Percentiles rank a stretch among this genome's conserved stretches.
phyloP scores from a whole-genome alignment of 2,329 filamentous ascomycete genomes.

The Colletotrichum chlorophyti region DNA sequence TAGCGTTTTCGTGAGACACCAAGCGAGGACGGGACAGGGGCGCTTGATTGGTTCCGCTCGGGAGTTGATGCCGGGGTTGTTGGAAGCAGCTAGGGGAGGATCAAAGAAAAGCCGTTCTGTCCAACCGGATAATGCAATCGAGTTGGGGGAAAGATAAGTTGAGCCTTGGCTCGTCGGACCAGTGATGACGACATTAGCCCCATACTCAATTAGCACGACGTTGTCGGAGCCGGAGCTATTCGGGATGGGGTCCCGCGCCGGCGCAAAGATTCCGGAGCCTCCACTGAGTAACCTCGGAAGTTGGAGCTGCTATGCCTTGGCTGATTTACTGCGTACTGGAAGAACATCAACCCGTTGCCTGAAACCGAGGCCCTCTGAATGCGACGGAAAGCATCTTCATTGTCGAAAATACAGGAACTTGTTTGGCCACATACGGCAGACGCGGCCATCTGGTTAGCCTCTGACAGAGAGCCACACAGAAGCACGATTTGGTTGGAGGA shows the following conservation, averaged over 20 bases:
- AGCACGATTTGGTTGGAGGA: not conserved
- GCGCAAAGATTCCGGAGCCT: not conserved
- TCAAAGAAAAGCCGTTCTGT: not conserved
- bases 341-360: too few relatives aligned
- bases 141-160: not conserved
- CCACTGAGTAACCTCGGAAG: not conserved
- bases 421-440: not conserved
- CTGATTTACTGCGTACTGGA: too few relatives aligned
- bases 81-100: not conserved
- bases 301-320: not conserved
- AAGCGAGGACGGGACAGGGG: not conserved
- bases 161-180: not conserved
- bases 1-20: not conserved
- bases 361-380: not conserved
- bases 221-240: not conserved
- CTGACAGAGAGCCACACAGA: not conserved
- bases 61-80: not conserved
- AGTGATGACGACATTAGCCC: conserved; percentile 2
- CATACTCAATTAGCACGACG: not conserved
- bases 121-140: not conserved
- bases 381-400: not conserved
- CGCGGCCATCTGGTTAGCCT: not conserved
- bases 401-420: too few relatives aligned
- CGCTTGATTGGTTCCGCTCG: not conserved
- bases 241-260: not conserved